These are phyloP conservation scores for Apiospora kogelbergensis DNA, from an alignment of 2,329 filamentous ascomycete species.

Conservation along the genomic window DNA sequence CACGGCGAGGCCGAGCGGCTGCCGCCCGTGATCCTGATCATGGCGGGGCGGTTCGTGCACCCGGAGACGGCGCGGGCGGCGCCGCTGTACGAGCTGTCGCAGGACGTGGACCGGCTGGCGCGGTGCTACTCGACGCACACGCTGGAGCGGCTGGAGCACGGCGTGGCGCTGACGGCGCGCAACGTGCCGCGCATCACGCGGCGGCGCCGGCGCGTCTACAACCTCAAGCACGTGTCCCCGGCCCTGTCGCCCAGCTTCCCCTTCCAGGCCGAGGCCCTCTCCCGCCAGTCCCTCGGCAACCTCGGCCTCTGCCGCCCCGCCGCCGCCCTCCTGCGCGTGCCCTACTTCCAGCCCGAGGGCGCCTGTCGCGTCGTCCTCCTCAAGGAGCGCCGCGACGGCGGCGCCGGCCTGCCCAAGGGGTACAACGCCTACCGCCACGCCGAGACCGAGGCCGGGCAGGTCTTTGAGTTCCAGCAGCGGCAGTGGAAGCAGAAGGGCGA, in stretches of 20 bases:
- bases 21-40: constrained; percentile 5
- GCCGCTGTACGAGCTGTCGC: constrained; percentile 7
- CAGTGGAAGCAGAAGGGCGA: background rate
- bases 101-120: constrained; percentile 6
- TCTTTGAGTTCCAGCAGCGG: background rate
- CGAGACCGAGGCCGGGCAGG: constrained; percentile 1
- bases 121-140: constrained; percentile 2
- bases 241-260: background rate
- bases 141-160: constrained; percentile 1
- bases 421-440: constrained; percentile 2
- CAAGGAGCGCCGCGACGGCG: background rate
- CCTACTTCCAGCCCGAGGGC: background rate
- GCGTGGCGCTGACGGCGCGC: background rate
- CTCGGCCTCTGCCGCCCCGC: background rate
- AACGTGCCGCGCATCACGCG: background rate
- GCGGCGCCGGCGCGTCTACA: background rate
- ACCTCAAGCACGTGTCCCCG: constrained; percentile 4
- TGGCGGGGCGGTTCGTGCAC: constrained; percentile 5
- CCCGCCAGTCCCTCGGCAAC: background rate
- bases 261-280: constrained; percentile 2
- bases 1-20: background rate
- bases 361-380: background rate
- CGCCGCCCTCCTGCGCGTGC: background rate
- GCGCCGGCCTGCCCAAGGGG: background rate
- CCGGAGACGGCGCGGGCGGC: background rate